Conservation (phyloP, 1,284 basidiomycete species). For the Ganoderma meredithae region DNA sequence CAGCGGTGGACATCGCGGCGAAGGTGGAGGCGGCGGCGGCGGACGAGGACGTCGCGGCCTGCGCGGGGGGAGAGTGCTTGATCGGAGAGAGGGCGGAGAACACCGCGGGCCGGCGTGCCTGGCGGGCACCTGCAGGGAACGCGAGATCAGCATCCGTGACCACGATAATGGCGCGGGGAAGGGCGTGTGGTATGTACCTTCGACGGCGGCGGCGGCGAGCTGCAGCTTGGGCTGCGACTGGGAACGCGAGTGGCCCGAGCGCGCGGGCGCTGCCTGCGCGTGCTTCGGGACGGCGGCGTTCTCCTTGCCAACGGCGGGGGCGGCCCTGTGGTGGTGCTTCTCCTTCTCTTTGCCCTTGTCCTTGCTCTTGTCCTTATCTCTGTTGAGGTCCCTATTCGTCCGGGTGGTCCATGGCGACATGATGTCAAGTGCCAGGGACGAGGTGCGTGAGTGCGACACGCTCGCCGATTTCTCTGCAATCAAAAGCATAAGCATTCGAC, state of each 20-base stretch:
- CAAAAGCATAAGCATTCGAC: neutral
- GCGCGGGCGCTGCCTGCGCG: slow-evolving; percentile 16
- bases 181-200: slow-evolving; percentile 5
- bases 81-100: slow-evolving; percentile 42
- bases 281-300: slow-evolving; percentile 21
- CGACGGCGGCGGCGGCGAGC: slow-evolving; percentile 20
- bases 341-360: slow-evolving; percentile 29
- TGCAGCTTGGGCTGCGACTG: slow-evolving; percentile 42
- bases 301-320: slow-evolving; percentile 20
- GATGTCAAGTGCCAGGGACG: slow-evolving; percentile 55
- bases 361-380: slow-evolving; percentile 22
- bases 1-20: slow-evolving; percentile 7
- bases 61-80: slow-evolving; percentile 35
- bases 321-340: slow-evolving; percentile 9
- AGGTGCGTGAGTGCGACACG: slow-evolving; percentile 46
- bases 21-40: neutral
- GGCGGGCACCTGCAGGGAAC: slow-evolving; percentile 21
- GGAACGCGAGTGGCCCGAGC: slow-evolving; percentile 37
- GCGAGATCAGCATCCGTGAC: neutral
- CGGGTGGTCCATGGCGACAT: slow-evolving; percentile 46
- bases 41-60: slow-evolving; percentile 7
- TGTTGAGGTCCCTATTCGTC: slow-evolving; percentile 8
- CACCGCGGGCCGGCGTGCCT: slow-evolving; percentile 34
- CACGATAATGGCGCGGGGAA: neutral
- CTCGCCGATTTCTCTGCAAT: slow-evolving; percentile 58